phyloP scores from a whole-genome alignment of 2,329 filamentous ascomycete genomes.

The Calonectria ilicicola region DNA sequence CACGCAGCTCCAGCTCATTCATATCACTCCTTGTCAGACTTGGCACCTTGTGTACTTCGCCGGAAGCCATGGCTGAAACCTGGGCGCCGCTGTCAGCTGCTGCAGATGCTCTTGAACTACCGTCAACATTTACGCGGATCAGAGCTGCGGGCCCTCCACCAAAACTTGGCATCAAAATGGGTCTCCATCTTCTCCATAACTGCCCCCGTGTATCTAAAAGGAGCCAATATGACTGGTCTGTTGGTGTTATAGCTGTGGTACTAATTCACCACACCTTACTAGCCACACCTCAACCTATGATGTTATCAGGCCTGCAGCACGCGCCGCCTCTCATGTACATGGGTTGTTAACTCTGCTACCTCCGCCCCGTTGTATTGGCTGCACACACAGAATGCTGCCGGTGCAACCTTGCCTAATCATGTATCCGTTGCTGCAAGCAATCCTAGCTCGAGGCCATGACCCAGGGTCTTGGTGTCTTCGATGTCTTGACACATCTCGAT shows the following conservation, averaged over 20 bases:
- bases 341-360: slow-evolving; percentile 2
- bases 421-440: background rate
- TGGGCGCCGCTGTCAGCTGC: background rate
- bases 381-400: background rate
- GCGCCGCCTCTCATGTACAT: background rate
- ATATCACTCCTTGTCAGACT: background rate
- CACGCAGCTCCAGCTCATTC: background rate
- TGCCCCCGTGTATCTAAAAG: background rate
- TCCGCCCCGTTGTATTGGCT: background rate
- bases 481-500: background rate
- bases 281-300: background rate
- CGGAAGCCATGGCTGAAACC: background rate
- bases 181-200: background rate
- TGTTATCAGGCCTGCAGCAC: background rate
- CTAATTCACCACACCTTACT: background rate
- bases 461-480: background rate
- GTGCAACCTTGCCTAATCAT: background rate
- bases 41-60: background rate
- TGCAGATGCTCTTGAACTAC: no score
- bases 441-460: background rate
- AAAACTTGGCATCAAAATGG: background rate
- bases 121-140: background rate
- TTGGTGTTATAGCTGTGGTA: background rate
- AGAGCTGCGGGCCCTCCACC: background rate
- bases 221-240: background rate